phyloP scores from a whole-genome alignment of 169 alveolate genomes.

The Ichthyophthirius multifiliis region DNA sequence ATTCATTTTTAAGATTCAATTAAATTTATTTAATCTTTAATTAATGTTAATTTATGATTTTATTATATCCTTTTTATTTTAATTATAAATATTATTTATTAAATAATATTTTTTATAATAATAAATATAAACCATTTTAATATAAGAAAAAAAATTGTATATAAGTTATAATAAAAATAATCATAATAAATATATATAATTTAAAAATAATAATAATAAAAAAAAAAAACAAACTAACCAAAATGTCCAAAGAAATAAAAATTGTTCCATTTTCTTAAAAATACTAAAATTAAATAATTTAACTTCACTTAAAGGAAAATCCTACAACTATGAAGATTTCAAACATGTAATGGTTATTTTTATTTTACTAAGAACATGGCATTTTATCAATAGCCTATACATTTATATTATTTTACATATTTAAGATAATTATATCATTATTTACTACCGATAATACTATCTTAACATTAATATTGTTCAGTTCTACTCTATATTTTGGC shows the following conservation, averaged over 20 bases:
- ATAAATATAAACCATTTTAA: too few species aligned
- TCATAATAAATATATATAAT: too few species aligned
- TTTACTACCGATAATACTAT: neutral
- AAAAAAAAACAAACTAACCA: too few species aligned
- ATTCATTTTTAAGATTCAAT: too few species aligned
- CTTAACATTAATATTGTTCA: neutral
- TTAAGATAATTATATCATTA: neutral
- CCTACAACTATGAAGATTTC: neutral
- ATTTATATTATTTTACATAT: neutral
- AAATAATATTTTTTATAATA: too few species aligned
- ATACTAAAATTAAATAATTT: neutral
- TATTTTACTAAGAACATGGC: neutral
- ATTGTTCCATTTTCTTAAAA: neutral
- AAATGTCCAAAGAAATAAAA: neutral
- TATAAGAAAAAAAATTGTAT: too few species aligned
- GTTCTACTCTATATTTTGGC: neutral
- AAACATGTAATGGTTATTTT: neutral
- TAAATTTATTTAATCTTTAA: too few species aligned
- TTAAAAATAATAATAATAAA: too few species aligned
- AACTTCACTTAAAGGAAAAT: neutral
- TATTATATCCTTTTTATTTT: too few species aligned
- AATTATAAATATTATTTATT: too few species aligned
- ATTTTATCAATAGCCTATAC: neutral
- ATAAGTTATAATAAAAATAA: too few species aligned
- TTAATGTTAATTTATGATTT: too few species aligned